Base-by-base conservation (phyloP, 306 rosid genomes). In the Pueraria montana region DNA sequence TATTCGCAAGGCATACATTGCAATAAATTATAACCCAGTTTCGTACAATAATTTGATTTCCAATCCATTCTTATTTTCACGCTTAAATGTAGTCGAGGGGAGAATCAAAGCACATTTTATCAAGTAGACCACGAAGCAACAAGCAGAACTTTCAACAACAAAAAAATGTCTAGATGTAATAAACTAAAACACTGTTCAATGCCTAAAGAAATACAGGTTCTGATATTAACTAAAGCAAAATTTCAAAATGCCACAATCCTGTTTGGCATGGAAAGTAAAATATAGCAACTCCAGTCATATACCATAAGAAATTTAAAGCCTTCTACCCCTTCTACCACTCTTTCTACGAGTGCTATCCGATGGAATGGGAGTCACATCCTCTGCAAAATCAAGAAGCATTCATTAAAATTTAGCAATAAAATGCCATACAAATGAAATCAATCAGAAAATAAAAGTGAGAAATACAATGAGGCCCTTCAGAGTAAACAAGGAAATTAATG, bases 281-380 rank as follows among this genome's bases (percentile, higher is more conserved):
- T 17, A 78, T 70, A 26, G 75, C 74, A 67, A 66, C 32, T 36
- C 38, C 62, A 46, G 17, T 82, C 21, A 69, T 50, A 79, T 4
- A 8, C n/a, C 63, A 79, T 52, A 49, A 2, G 66, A 79, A 13
- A 69, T 79, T 87, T 76, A 94, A 32, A 94, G 92, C 84, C 98
- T 87, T 84, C 98, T 89, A 38, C 97, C 98, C 83, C 97, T 90
- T 82, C 97, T 88, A 21, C 98, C 98, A 80, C 98, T 94, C 92
- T 92, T 94, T 87, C 98, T 89, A 43, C 98, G 97, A 18, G 98
- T 94, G 91, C 97, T 92, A 14, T 94, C 98, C 0, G 97, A 90
- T 1, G 98, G 98, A 83, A 94, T 94, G 8, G 98, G 98, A 55
- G 98, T 94, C 16, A 92, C 98, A 64, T 94, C 98, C 98, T 94